phyloP scores from a whole-genome alignment of 2,329 filamentous ascomycete genomes.

The Colletotrichum tanaceti region DNA sequence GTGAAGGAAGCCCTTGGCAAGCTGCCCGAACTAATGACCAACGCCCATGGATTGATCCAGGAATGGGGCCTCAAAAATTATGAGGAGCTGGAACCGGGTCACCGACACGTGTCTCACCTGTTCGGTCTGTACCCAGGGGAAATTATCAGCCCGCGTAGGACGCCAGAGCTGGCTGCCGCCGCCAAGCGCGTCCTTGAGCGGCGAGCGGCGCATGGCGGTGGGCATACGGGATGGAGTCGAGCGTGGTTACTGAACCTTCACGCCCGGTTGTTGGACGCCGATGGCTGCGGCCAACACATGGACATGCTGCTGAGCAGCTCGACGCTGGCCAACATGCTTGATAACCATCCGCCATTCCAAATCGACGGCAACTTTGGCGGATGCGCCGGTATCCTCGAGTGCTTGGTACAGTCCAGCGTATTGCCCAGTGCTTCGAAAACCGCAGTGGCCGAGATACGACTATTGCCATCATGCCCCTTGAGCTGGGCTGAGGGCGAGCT shows the following conservation, averaged over 20 bases:
- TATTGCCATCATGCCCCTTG: conserved; percentile 29
- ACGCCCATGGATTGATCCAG: conserved; percentile 51
- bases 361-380: conserved; percentile 64
- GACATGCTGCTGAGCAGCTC: conserved; percentile 31
- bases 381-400: conserved; percentile 52
- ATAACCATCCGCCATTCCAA: conserved; percentile 54
- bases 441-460: conserved; percentile 18
- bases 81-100: conserved; percentile 57
- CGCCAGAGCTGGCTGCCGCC: conserved; percentile 43
- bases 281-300: conserved; percentile 43
- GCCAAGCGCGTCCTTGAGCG: conserved; percentile 47
- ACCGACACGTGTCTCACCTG: conserved; percentile 63
- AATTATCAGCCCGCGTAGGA: conserved; percentile 44
- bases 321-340: conserved; percentile 41
- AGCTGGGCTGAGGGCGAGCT: conserved; percentile 27
- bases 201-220: conserved; percentile 51
- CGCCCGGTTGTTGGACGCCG: conserved; percentile 54
- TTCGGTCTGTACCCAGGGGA: conserved; percentile 59
- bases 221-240: conserved; percentile 62
- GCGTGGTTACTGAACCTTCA: conserved; percentile 60
- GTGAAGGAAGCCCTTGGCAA: conserved; percentile 21
- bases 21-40: conserved; percentile 43
- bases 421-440: not conserved
- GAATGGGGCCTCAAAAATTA: conserved; percentile 59
- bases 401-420: conserved; percentile 30